Conservation (phyloP, 1,284 basidiomycete species). For the Fomes fomentarius region DNA sequence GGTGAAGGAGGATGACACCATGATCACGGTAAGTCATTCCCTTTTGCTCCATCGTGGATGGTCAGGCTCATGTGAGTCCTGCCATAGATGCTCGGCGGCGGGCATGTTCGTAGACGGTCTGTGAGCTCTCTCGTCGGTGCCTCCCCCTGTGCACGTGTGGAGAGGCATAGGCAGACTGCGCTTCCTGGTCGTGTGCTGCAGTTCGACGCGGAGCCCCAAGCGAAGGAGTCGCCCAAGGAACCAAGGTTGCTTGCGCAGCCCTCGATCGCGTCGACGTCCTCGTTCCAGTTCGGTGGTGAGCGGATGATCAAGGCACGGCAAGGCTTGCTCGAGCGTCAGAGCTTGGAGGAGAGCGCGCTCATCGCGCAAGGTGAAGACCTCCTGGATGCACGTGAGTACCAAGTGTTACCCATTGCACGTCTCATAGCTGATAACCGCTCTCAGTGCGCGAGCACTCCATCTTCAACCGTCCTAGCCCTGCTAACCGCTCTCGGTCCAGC, state of each 20-base stretch:
- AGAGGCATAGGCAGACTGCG: slow-evolving; percentile 58
- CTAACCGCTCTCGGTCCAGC: slow-evolving; percentile 64
- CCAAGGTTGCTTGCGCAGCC: slow-evolving; percentile 58
- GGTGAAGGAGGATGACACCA: slow-evolving; percentile 72
- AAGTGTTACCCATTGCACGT: not conserved
- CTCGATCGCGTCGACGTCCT: slow-evolving; percentile 63
- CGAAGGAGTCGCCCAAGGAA: slow-evolving; percentile 37
- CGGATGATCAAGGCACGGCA: slow-evolving; percentile 66
- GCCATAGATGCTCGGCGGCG: slow-evolving; percentile 76
- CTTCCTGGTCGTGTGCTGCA: slow-evolving; percentile 28
- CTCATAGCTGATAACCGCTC: slow-evolving; percentile 19
- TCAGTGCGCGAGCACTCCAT: slow-evolving; percentile 49
- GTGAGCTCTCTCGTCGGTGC: slow-evolving; percentile 67
- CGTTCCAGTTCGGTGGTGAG: slow-evolving; percentile 64
- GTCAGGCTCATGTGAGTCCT: not conserved
- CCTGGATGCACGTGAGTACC: slow-evolving; percentile 55
- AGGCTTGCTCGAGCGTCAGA: slow-evolving; percentile 66
- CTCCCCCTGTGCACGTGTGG: slow-evolving; percentile 68
- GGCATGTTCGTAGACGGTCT: slow-evolving; percentile 68
- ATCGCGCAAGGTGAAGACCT: slow-evolving; percentile 67
- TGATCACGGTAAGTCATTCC: slow-evolving; percentile 68
- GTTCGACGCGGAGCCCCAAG: slow-evolving; percentile 39
- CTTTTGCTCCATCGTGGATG: not conserved
- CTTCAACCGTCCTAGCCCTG: slow-evolving; percentile 58
- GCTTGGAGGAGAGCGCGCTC: slow-evolving; percentile 64